Percentiles rank a stretch among this genome's conserved stretches.
Evolutionary conservation across 441 rosid species (phyloP).

Genomic region (Erodium trifolium): DNA sequence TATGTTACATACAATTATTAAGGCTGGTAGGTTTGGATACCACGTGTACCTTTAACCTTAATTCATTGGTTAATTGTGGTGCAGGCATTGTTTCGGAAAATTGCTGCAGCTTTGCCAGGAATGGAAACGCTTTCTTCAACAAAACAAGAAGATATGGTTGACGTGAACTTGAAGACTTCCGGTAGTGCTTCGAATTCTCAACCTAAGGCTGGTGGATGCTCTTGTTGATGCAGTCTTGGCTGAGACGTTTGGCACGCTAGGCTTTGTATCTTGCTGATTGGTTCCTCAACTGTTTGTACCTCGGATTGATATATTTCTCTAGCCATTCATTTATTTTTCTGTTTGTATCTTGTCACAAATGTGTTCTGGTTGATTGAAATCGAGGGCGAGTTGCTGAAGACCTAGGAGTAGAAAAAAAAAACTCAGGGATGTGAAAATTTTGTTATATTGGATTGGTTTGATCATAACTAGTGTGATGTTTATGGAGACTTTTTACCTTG

Average conservation of each 20-base stretch:
- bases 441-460: background rate
- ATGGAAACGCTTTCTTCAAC: slow-evolving; percentile 58
- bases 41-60: background rate
- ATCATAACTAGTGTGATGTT: background rate
- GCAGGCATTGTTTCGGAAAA: slow-evolving; percentile 61
- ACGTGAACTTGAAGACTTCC: slow-evolving; percentile 50
- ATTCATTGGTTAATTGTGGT: slow-evolving; percentile 11
- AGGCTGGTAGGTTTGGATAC: too few species aligned
- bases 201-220: slow-evolving; percentile 24
- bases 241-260: slow-evolving; percentile 2
- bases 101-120: slow-evolving; percentile 59
- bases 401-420: background rate
- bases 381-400: background rate
- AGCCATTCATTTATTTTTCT: background rate
- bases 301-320: slow-evolving; percentile 10
- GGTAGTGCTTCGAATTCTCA: slow-evolving; percentile 34
- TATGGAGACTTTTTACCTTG: background rate
- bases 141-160: slow-evolving; percentile 66
- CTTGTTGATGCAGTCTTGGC: slow-evolving; percentile 19
- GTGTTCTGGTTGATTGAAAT: background rate
- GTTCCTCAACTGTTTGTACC: background rate
- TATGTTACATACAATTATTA: too few species aligned
- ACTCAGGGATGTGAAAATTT: background rate
- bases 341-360: background rate
- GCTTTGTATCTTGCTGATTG: slow-evolving; percentile 7